Base-by-base conservation (phyloP, 2,329 filamentous ascomycete genomes). In the Neofusicoccum cordaticola region DNA sequence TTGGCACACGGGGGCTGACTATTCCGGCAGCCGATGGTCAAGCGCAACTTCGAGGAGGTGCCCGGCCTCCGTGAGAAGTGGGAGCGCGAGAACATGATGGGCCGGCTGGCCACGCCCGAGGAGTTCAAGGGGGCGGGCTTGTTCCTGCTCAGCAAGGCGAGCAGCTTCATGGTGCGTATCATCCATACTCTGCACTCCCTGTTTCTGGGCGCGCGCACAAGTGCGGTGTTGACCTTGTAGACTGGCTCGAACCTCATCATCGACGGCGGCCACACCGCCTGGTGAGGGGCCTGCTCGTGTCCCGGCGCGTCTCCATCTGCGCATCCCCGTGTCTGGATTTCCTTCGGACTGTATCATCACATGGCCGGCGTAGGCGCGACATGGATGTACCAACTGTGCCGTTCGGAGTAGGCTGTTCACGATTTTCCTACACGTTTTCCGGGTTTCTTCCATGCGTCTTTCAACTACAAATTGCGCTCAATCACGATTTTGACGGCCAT, bases 51-150 rank as follows among this genome's bases (percentile, higher is more conserved):
- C 71, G 84, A 88, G 67, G 84, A 90, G 68, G 89, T 87, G 66
- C 90, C 90, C 0, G 88, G 91, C 69, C 81, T 75, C 52, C 73
- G 71, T 41, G 70, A 72, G 27, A 84, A 87, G 67, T 96, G 92
- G 92, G 86, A 90, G 44, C 86, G 85, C 70, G 88, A 93, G 77
- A 96, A 93, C 76, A 95, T 96, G 91, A 82, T 96, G 52, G 87
- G 73, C 1, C 65, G 74, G 61, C 61, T 77, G 44, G 73, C 71
- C 48, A 70, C 42, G 15, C 72, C 75, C 0, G 74, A 76, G 60
- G 75, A 77, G 62, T 77, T 73, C 66, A 75, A 74, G 64, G 72
- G 71, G 4, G 73, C 68, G 2, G 74, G 70, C 0, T 31, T 77
- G 47, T 77, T 77, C 65, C 67, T 77, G 66, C 62, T 77, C 44